Evolutionary conservation across 306 rosid genomes (phyloP).

Genomic region (Datisca glomerata): DNA sequence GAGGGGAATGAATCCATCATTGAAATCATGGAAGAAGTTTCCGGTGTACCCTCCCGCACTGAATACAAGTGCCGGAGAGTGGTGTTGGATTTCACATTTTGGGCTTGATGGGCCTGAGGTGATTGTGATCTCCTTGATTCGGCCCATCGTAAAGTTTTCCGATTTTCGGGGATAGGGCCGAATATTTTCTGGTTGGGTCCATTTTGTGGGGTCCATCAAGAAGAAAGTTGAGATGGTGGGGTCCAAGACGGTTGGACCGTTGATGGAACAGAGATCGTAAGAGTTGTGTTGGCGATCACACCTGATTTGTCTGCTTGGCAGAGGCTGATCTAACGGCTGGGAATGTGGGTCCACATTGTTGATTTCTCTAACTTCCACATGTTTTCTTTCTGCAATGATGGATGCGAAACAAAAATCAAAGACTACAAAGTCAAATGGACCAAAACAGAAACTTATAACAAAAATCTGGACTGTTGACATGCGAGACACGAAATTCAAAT

Average conservation of each 20-base stretch:
- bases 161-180: constrained; percentile 30
- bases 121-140: constrained; percentile 21
- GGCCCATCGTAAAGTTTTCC: constrained; percentile 15
- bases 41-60: constrained; percentile 31
- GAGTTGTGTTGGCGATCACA: constrained; percentile 25
- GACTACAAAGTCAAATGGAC: not conserved
- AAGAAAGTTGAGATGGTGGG: constrained; percentile 29
- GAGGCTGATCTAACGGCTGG: not conserved
- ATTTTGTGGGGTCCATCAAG: not conserved
- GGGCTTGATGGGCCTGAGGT: constrained; percentile 23
- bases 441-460: not conserved
- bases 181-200: constrained; percentile 13
- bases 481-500: too few relatives aligned
- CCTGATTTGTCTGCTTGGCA: constrained; percentile 13
- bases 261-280: constrained; percentile 28
- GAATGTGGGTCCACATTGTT: not conserved
- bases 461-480: not conserved
- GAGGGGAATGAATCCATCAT: constrained; percentile 32
- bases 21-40: constrained; percentile 42
- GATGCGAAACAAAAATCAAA: not conserved
- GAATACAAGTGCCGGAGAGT: constrained; percentile 21
- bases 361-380: not conserved
- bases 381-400: not conserved
- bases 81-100: constrained; percentile 21
- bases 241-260: constrained; percentile 24